Conservation (phyloP, 2,329 filamentous ascomycete genomes). For the Botryotinia narcissicola region DNA sequence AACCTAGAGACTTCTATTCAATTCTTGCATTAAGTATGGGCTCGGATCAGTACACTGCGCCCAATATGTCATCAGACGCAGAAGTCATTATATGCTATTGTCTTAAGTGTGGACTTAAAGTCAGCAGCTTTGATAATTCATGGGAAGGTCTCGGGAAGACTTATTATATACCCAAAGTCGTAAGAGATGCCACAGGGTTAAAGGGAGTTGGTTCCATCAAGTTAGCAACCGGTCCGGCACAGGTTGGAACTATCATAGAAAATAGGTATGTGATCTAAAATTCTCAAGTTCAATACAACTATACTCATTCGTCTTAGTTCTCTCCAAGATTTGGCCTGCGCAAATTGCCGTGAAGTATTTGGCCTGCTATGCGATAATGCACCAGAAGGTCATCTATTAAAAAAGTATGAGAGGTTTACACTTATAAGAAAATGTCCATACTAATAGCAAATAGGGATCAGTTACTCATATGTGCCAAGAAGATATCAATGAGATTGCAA, state of each 20-base stretch:
- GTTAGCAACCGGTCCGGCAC: constrained; percentile 24
- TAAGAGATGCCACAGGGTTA: constrained; percentile 28
- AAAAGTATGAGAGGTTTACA: constrained; percentile 27
- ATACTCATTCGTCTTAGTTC: constrained; percentile 26
- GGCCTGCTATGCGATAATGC: constrained; percentile 37
- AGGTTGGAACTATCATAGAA: constrained; percentile 32
- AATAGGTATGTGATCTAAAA: constrained; percentile 28
- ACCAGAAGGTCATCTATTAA: constrained; percentile 35
- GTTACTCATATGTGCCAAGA: constrained; percentile 32
- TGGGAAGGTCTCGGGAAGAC: constrained; percentile 38
- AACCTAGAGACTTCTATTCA: background rate
- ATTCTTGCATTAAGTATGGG: background rate
- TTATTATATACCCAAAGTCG: constrained; percentile 35
- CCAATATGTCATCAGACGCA: constrained; percentile 8
- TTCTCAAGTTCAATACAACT: background rate
- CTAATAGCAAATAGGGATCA: constrained; percentile 31
- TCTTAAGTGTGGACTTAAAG: constrained; percentile 31
- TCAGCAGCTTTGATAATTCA: constrained; percentile 35
- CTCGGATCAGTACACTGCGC: background rate
- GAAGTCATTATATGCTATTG: constrained; percentile 26
- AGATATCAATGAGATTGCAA: constrained; percentile 32
- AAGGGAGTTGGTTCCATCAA: constrained; percentile 30
- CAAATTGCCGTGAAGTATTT: constrained; percentile 30
- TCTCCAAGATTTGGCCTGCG: constrained; percentile 36
- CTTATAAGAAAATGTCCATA: background rate